These are phyloP conservation scores for Scutellaria galericulata DNA, from an alignment of 257 asterid genomes.

Conservation along the genomic window DNA sequence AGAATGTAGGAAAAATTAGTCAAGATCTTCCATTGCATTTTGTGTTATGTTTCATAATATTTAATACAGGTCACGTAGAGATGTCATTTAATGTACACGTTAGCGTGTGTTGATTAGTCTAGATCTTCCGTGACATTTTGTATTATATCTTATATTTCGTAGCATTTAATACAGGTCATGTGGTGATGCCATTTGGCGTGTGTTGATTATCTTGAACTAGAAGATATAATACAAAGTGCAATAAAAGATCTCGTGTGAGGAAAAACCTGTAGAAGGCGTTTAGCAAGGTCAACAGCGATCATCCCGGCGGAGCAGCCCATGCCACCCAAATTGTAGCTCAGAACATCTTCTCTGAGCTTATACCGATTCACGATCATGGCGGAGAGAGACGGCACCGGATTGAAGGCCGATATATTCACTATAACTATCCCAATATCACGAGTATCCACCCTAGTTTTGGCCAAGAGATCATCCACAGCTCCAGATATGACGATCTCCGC, in stretches of 20 bases:
- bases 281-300: conserved; percentile 50
- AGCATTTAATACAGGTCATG: too few species aligned
- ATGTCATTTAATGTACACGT: too few species aligned
- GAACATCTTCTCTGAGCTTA: conserved; percentile 45
- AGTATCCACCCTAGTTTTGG: conserved; percentile 42
- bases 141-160: too few species aligned
- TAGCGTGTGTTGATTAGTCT: too few species aligned
- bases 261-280: conserved; percentile 40
- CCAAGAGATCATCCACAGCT: conserved; percentile 44
- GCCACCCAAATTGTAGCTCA: conserved; percentile 46
- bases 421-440: conserved; percentile 45
- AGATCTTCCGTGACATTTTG: too few species aligned
- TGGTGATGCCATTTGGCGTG: too few species aligned
- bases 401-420: conserved; percentile 43
- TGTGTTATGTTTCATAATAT: too few species aligned
- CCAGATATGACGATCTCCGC: conserved; percentile 48
- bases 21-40: too few species aligned
- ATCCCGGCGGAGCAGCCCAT: conserved; percentile 57
- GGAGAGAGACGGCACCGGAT: conserved; percentile 52
- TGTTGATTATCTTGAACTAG: too few species aligned
- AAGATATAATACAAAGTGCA: too few species aligned
- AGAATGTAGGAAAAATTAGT: too few species aligned
- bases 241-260: neutral
- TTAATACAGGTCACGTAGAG: too few species aligned
- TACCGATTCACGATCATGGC: conserved; percentile 54